These are phyloP conservation scores for Euryodendron excelsum DNA, from an alignment of 148 eudicot species.

Conservation along the genomic window DNA sequence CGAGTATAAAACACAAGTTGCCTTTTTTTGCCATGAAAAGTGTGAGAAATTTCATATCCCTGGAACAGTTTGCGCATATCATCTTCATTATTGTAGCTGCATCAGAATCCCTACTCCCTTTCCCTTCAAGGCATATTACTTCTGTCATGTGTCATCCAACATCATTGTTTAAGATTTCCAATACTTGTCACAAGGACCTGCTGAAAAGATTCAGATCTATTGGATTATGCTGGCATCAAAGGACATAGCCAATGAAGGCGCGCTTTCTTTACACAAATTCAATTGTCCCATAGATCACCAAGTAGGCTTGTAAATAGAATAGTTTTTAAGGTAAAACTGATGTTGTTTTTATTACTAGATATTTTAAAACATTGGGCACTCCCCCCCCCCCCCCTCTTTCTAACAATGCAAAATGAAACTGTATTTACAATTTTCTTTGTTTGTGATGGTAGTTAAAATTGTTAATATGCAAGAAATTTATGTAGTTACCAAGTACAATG, in stretches of 20 bases:
- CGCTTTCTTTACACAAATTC: too few species aligned
- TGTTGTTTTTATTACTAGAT: not conserved
- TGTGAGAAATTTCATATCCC: not conserved
- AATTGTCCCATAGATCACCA: not conserved
- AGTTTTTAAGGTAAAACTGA: not conserved
- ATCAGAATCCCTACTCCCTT: not conserved
- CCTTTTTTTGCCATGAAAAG: not conserved
- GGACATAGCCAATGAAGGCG: too few species aligned
- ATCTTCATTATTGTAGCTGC: not conserved
- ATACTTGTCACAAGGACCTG: too few species aligned
- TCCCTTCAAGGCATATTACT: not conserved
- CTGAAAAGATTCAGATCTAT: not conserved
- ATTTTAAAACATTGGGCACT: not conserved
- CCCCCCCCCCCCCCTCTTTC: not conserved
- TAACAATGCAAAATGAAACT: not conserved
- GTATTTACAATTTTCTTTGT: too few species aligned
- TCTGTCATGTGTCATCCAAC: not conserved
- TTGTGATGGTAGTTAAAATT: not conserved
- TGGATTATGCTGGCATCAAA: not conserved
- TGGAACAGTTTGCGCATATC: not conserved
- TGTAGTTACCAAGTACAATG: not conserved
- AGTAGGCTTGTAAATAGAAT: not conserved
- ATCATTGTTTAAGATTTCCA: not conserved
- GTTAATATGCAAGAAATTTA: not conserved
- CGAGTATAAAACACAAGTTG: too few species aligned